These are phyloP conservation scores for Mortierella sp. DNA, from an alignment of 371 early-diverging fungal genomes.

Conservation along the genomic window DNA sequence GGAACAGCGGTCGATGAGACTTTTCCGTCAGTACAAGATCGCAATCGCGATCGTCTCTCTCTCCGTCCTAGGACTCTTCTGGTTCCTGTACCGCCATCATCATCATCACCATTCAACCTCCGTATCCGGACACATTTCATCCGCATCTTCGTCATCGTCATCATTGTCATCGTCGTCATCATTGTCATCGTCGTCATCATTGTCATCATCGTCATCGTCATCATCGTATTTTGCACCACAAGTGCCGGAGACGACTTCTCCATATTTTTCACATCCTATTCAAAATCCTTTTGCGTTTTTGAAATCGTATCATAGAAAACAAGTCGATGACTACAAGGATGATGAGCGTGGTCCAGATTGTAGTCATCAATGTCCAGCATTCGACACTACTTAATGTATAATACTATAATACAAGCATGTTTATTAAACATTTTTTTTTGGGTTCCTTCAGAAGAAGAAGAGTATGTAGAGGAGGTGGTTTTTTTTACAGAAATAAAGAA, in stretches of 20 bases:
- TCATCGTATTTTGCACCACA: background rate
- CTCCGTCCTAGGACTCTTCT: constrained; percentile 9
- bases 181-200: background rate
- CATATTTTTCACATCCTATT: background rate
- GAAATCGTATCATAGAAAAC: too few relatives aligned
- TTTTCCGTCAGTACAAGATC: constrained; percentile 48
- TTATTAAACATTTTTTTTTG: too few relatives aligned
- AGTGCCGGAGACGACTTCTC: background rate
- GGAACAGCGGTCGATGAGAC: constrained; percentile 41
- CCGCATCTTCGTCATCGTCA: background rate
- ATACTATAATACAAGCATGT: too few relatives aligned
- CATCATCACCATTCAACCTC: background rate
- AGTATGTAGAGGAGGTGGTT: background rate
- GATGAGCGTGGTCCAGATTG: too few relatives aligned
- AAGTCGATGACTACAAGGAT: too few relatives aligned
- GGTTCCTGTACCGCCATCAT: constrained; percentile 19
- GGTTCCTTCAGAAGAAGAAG: background rate
- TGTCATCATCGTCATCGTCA: background rate
- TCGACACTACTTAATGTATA: too few relatives aligned
- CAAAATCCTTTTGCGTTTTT: background rate
- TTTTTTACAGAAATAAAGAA: background rate
- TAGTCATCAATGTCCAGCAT: too few relatives aligned
- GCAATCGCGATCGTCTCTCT: constrained; percentile 19
- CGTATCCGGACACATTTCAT: background rate
- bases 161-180: background rate